Evolutionary conservation across 345 rosid genomes (phyloP).

Genomic region (Durio zibethinus): DNA sequence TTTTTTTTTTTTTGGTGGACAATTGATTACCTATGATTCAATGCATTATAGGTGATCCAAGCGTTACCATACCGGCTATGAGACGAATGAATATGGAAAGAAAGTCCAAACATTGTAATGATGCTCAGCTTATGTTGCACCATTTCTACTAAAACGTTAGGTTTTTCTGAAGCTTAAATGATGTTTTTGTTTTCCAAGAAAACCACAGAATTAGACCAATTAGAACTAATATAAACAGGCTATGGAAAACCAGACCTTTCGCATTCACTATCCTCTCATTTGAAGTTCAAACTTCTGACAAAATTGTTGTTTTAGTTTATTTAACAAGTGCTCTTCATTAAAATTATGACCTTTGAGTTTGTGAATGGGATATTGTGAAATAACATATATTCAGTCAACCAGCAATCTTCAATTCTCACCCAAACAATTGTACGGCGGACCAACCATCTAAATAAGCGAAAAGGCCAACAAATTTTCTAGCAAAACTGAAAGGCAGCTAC

Average conservation of each 20-base stretch:
- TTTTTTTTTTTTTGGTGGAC: background rate
- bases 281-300: background rate
- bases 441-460: background rate
- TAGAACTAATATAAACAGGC: background rate
- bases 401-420: background rate
- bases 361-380: background rate
- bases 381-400: background rate
- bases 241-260: background rate
- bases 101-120: background rate
- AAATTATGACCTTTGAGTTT: background rate
- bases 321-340: background rate
- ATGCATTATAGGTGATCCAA: background rate
- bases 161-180: background rate
- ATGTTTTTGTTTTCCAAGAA: background rate
- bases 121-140: background rate
- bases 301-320: background rate
- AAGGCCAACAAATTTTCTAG: background rate
- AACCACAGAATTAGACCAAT: background rate
- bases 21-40: background rate
- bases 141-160: background rate
- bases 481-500: conserved; percentile 28
- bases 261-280: background rate
- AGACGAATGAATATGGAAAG: background rate
- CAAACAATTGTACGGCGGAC: background rate
- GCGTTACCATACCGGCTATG: background rate